Conservation (phyloP, 1,139 yeast species). For the Insectozyma bohioensis region DNA sequence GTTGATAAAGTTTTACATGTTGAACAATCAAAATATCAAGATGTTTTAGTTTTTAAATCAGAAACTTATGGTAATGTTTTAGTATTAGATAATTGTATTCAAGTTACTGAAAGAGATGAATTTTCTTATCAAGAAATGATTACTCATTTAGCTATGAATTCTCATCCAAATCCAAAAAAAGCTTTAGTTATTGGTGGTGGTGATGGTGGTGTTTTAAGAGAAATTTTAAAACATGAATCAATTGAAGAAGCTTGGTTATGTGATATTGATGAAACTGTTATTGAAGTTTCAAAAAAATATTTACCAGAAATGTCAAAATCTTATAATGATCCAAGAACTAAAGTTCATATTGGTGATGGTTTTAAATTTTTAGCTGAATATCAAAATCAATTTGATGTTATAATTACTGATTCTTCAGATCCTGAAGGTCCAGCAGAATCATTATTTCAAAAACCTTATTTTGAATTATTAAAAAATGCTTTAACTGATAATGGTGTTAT, state of each 20-base stretch:
- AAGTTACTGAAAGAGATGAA: slow-evolving; percentile 93
- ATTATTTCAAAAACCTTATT: slow-evolving; percentile 84
- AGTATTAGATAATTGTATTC: slow-evolving; percentile 88
- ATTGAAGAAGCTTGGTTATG: slow-evolving; percentile 86
- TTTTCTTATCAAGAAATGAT: slow-evolving; percentile 96
- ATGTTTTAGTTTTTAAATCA: slow-evolving; percentile 83
- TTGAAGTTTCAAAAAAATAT: slow-evolving; percentile 75
- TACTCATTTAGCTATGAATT: slow-evolving; percentile 82
- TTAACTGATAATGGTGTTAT: slow-evolving; percentile 85
- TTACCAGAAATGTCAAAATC: slow-evolving; percentile 83
- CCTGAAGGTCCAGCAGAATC: slow-evolving; percentile 97
- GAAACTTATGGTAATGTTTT: slow-evolving; percentile 88
- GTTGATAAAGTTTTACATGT: slow-evolving; percentile 81
- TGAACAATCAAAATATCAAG: slow-evolving; percentile 84
- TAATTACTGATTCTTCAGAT: slow-evolving; percentile 91
- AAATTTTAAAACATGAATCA: slow-evolving; percentile 79
- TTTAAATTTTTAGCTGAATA: slow-evolving; percentile 83
- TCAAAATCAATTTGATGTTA: slow-evolving; percentile 75
- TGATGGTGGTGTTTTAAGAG: slow-evolving; percentile 94
- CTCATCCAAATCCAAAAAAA: slow-evolving; percentile 87
- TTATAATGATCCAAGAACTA: slow-evolving; percentile 77
- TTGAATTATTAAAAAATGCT: slow-evolving; percentile 74
- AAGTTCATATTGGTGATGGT: slow-evolving; percentile 85
- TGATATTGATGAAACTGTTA: slow-evolving; percentile 91
- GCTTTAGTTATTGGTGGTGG: slow-evolving; percentile 96